Evolutionary conservation across 768 basidiomycete genomes (phyloP), one percentile per base, ranked within the genome.

Genomic region (Amanita rubescens): DNA sequence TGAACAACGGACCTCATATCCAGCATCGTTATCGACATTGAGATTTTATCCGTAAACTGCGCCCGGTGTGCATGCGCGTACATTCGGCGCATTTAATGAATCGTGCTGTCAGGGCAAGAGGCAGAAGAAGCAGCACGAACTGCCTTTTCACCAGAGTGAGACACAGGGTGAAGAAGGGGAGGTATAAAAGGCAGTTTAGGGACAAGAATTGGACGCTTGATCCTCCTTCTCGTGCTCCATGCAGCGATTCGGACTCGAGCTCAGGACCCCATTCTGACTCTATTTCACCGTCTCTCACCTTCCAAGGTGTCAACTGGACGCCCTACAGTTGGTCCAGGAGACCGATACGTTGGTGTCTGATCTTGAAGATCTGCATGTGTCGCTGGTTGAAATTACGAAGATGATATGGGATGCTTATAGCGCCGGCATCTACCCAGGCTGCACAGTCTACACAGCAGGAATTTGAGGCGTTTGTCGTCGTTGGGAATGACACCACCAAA

Each of bases 41-140:
- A 85, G 61, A 87, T 89, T 45, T 69, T 78, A 2, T 75, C 81
- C 2, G 87, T 90, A 88, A 89, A 59, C 87, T 86, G 1, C 78
- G 83, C 0, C 85, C 85, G 1, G 68, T 77, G 58, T 81, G 78
- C 50, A 69, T 66, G 7, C 72, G 71, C 14, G 62, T 63, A 58
- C 62, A 68, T 53, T 58, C 61, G 53, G 57, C 58, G 41, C 60
- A 60, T 52, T 55, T 61, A 41, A 19, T 49, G 20, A 53, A 50
- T 3, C 60, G 58, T 14, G 65, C 66, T 3, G 60, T 63, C 9
- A 73, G 77, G 69, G 38, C 59, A 74, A 68, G 48, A 67, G 61
- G 56, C 59, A 61, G 52, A 75, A 75, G 62, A 75, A 54, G 35
- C 33, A 75, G 62, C 62, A 66, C 43, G 71, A 69, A 37, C 66